Evolutionary conservation across 164 flowering plant species (phyloP).

Genomic region (Hamamelis virginiana): DNA sequence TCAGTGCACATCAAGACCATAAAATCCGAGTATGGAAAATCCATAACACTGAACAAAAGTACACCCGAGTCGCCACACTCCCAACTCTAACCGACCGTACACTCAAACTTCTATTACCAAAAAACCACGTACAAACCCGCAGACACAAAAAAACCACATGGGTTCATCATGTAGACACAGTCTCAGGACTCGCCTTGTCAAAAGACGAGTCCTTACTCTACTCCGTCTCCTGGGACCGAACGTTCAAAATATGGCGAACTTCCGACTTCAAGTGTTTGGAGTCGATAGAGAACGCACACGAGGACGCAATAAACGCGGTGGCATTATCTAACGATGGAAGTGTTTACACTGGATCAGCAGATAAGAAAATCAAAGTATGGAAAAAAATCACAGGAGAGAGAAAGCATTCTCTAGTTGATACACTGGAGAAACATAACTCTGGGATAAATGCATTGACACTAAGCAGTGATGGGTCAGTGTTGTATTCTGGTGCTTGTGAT

Average conservation of each 20-base stretch:
- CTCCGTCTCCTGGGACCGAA: slow-evolving; percentile 93
- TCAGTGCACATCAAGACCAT: slow-evolving; percentile 85
- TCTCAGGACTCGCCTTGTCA: slow-evolving; percentile 73
- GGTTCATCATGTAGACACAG: slow-evolving; percentile 83
- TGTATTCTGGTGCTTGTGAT: slow-evolving; percentile 82
- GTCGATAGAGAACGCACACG: slow-evolving; percentile 70
- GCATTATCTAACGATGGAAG: slow-evolving; percentile 52
- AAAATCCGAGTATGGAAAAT: slow-evolving; percentile 84
- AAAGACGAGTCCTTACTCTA: slow-evolving; percentile 58
- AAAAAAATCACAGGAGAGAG: slow-evolving; percentile 40
- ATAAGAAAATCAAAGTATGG: slow-evolving; percentile 83
- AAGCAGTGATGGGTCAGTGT: slow-evolving; percentile 48
- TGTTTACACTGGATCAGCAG: slow-evolving; percentile 91
- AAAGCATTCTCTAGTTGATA: slow-evolving; percentile 48
- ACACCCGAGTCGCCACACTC: slow-evolving; percentile 56
- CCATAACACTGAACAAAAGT: slow-evolving; percentile 20
- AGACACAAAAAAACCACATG: slow-evolving; percentile 77
- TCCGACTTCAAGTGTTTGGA: slow-evolving; percentile 76
- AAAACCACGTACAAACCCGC: slow-evolving; percentile 62
- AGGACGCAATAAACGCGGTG: slow-evolving; percentile 85
- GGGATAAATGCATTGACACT: slow-evolving; percentile 81
- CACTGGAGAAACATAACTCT: slow-evolving; percentile 65
- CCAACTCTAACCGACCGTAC: slow-evolving; percentile 77
- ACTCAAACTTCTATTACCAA: slow-evolving; percentile 41
- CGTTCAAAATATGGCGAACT: slow-evolving; percentile 74